These are phyloP conservation scores for Xylariales sp. DNA, from an alignment of 2,329 filamentous ascomycete genomes.

Conservation along the genomic window DNA sequence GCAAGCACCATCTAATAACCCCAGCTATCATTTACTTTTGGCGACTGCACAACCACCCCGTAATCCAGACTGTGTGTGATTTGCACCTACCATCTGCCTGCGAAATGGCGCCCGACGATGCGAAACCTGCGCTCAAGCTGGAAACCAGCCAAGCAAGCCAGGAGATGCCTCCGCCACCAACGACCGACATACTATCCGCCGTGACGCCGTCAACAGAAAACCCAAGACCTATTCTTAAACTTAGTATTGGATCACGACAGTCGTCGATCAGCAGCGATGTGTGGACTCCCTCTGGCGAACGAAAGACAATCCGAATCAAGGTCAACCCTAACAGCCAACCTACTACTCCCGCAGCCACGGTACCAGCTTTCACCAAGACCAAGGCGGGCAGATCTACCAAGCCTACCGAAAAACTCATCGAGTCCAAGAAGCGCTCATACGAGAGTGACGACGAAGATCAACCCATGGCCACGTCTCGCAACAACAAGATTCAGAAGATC, in stretches of 20 bases:
- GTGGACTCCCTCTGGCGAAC: slow-evolving; percentile 24
- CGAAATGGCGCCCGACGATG: slow-evolving; percentile 22
- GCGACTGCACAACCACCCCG: too few species aligned
- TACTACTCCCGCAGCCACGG: slow-evolving; percentile 22
- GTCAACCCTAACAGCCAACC: slow-evolving; percentile 27
- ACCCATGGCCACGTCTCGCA: slow-evolving; percentile 27
- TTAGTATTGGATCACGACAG: slow-evolving; percentile 25
- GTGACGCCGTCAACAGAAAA: slow-evolving; percentile 19
- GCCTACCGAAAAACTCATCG: slow-evolving; percentile 52
- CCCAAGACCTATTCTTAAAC: slow-evolving; percentile 26
- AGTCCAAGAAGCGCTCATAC: slow-evolving; percentile 57
- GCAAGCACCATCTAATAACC: too few species aligned
- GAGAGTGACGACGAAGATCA: slow-evolving; percentile 49
- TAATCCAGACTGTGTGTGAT: too few species aligned
- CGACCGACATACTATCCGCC: slow-evolving; percentile 8
- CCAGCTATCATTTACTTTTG: too few species aligned
- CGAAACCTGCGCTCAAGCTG: slow-evolving; percentile 25
- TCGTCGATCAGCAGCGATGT: slow-evolving; percentile 23
- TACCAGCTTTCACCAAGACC: slow-evolving; percentile 37
- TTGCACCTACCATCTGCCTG: too few species aligned
- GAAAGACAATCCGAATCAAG: slow-evolving; percentile 36
- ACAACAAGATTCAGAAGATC: slow-evolving; percentile 45
- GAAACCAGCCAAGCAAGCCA: slow-evolving; percentile 18
- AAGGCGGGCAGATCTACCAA: slow-evolving; percentile 58
- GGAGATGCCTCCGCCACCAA: slow-evolving; percentile 25